Base-by-base conservation (phyloP, 495 filamentous ascomycete species). In the Neurospora cerealis region DNA sequence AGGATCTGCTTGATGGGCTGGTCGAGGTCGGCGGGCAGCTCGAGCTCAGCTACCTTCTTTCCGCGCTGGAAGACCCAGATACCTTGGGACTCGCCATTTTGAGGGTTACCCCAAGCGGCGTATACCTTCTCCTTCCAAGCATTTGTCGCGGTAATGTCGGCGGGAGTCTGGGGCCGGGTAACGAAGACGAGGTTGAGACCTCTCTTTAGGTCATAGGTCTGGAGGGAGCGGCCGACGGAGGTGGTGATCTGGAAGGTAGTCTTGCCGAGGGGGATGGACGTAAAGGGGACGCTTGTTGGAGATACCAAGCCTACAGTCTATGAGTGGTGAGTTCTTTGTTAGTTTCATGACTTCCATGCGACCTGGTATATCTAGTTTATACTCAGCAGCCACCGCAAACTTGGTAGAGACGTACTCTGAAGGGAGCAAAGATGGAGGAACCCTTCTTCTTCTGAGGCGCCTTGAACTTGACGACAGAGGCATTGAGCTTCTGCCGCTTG, bases 211-310 rank as follows among this genome's bases (percentile, higher is more conserved):
- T 98, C 96, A 82, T 98, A 98, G 2, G 96, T 98, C 80, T 98
- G 96, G 15, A 99, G 88, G 60, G 90, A 92, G 75, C 90, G 89
- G 75, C 94, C 95, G 70, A 95, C 93, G 0, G 93, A 97, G 46
- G 96, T 98, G 17, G 96, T 98, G 81, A 99, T 93, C 78, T 99
- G 96, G 80, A 96, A 98, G 21, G 94, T 97, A 7, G 93, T 93
- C 81, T 96, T 97, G 72, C 96, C 96, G 19, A 97, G 84, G 4
- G 96, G 93, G 32, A 95, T 88, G 28, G 91, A 90, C 9, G 95
- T 93, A 78, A 98, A 98, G 7, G 96, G 95, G 3, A 97, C 93
- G 41, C 87, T 75, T 15, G 95, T 97, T 3, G 96, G 93, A 17
- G 96, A 97, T 17, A 98, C 93, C 10, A 98, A 86, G 62, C 96